Conservation (phyloP, 176 grass and related monocot species). For the Luzula sylvatica region DNA sequence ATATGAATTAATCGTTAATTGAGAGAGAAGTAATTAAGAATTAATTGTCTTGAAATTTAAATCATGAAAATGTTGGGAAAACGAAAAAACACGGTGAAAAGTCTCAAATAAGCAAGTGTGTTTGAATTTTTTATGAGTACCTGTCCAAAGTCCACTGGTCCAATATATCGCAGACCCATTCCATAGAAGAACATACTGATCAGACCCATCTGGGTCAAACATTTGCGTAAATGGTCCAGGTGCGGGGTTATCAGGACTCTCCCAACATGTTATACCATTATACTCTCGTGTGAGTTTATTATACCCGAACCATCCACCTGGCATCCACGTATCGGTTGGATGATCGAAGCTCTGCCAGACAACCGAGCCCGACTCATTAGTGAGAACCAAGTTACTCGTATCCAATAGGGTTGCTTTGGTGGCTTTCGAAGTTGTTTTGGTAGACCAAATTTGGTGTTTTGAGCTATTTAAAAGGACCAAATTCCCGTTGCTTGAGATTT, state of each 20-base stretch:
- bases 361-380: neutral
- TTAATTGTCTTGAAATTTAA: too few species aligned
- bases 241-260: conserved; percentile 16
- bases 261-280: conserved; percentile 18
- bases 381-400: conserved; percentile 24
- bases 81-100: too few species aligned
- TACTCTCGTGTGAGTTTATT: conserved; percentile 16
- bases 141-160: too few species aligned
- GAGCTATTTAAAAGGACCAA: conserved; percentile 13
- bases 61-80: too few species aligned
- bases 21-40: too few species aligned
- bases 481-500: conserved; percentile 15
- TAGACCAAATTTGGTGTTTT: conserved; percentile 22
- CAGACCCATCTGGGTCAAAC: conserved; percentile 6
- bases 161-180: conserved; percentile 18
- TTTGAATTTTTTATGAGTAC: too few species aligned
- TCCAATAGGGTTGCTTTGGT: conserved; percentile 14
- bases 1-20: too few species aligned
- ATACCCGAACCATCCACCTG: conserved; percentile 12
- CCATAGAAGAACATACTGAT: conserved; percentile 20
- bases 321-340: conserved; percentile 20
- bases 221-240: conserved; percentile 18
- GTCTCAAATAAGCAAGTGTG: too few species aligned
- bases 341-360: conserved; percentile 35
- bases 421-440: neutral